Evolutionary conservation across 1,284 basidiomycete genomes (phyloP).

Genomic region (Cerioporus squamosus): DNA sequence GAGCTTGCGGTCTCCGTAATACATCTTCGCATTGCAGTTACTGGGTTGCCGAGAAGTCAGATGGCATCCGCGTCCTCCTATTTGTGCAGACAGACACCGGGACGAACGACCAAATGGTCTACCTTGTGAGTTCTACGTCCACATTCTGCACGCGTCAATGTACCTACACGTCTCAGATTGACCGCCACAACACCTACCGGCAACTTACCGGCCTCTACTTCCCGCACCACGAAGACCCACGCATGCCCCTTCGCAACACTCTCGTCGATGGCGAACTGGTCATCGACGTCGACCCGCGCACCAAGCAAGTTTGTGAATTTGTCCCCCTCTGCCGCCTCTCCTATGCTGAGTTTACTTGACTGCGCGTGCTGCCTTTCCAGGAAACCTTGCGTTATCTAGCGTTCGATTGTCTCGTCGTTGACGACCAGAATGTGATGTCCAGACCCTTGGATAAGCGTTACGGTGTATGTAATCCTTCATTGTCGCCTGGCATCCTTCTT

Average conservation of each 20-base stretch:
- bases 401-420: conserved; percentile 93
- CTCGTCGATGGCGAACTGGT: conserved; percentile 96
- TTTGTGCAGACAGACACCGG: conserved; percentile 77
- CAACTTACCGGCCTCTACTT: conserved; percentile 80
- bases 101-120: conserved; percentile 74
- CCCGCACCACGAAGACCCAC: conserved; percentile 80
- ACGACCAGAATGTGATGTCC: conserved; percentile 87
- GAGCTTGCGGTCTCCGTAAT: conserved; percentile 2
- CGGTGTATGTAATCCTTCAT: conserved; percentile 61
- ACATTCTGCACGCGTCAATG: neutral
- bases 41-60: conserved; percentile 99
- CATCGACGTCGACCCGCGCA: conserved; percentile 82
- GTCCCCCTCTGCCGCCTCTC: neutral
- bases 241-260: conserved; percentile 74
- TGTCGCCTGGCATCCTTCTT: neutral
- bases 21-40: conserved; percentile 57
- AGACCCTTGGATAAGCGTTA: conserved; percentile 87
- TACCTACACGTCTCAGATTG: conserved; percentile 64
- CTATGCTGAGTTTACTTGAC: conserved; percentile 2
- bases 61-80: conserved; percentile 91
- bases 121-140: conserved; percentile 62
- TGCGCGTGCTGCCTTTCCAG: conserved; percentile 43
- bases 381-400: conserved; percentile 83
- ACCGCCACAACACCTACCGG: conserved; percentile 92
- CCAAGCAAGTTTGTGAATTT: conserved; percentile 55